Conservation (phyloP, 2,329 filamentous ascomycete genomes). For the Penicillium sp. region DNA sequence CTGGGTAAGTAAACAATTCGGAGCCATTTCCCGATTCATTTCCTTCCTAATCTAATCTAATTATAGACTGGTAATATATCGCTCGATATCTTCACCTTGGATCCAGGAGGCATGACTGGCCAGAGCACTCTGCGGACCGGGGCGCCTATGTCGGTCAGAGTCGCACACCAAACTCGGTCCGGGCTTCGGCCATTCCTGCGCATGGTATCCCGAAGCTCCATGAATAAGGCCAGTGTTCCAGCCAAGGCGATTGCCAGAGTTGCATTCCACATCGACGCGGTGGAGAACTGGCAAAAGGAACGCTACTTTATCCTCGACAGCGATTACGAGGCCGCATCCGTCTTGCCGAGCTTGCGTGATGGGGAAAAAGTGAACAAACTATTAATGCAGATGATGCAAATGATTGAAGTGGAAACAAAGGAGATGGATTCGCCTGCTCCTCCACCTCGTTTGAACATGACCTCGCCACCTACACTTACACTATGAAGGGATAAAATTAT, state of each 20-base stretch:
- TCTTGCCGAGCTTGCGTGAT: conserved; percentile 31
- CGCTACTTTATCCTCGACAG: conserved; percentile 36
- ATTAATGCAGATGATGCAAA: conserved; percentile 32
- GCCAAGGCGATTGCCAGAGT: conserved; percentile 37
- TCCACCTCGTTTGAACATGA: conserved; percentile 22
- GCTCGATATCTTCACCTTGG: conserved; percentile 38
- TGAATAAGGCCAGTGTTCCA: conserved; percentile 36
- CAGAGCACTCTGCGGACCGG: conserved; percentile 25
- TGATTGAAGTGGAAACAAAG: conserved; percentile 30
- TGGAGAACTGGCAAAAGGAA: conserved; percentile 31
- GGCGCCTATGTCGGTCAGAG: conserved; percentile 30
- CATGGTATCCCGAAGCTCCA: conserved; percentile 36
- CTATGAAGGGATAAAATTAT: not conserved
- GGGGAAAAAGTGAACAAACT: conserved; percentile 27
- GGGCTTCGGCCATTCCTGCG: conserved; percentile 34
- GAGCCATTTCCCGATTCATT: not conserved
- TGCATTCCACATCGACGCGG: conserved; percentile 32
- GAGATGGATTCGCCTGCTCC: conserved; percentile 30
- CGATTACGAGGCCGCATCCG: conserved; percentile 39
- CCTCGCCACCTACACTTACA: conserved; percentile 10
- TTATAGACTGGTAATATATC: conserved; percentile 34
- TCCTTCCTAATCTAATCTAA: conserved; percentile 7
- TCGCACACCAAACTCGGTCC: conserved; percentile 33
- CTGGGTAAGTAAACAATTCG: conserved; percentile 25
- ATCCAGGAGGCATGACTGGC: conserved; percentile 33